phyloP scores from a whole-genome alignment of 371 early-diverging fungal species.

The Syncephalastrum racemosum region DNA sequence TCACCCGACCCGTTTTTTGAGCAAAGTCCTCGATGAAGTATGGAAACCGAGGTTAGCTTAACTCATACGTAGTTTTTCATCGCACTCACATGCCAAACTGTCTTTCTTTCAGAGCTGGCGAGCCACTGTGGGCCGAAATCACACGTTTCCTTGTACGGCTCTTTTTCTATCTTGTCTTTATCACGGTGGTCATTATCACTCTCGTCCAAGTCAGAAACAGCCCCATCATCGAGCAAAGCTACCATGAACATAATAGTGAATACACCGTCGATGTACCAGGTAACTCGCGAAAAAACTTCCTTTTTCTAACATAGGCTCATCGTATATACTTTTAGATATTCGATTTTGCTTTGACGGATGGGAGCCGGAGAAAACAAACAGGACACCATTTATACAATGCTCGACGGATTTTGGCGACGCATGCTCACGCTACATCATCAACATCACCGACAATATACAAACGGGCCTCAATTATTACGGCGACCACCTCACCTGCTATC shows the following conservation, averaged over 20 bases:
- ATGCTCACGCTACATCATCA: constrained; percentile 21
- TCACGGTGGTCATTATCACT: constrained; percentile 16
- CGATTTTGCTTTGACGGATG: constrained; percentile 40
- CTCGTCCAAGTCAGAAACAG: constrained; percentile 31
- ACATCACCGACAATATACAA: constrained; percentile 24
- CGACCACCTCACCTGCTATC: constrained; percentile 16
- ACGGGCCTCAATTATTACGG: constrained; percentile 28
- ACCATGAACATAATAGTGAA: constrained; percentile 15
- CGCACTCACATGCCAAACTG: no score
- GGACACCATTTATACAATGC: constrained; percentile 21
- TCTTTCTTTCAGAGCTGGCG: constrained; percentile 23
- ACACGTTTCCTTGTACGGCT: constrained; percentile 24
- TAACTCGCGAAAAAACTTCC: constrained; percentile 4
- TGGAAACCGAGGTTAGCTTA: constrained; percentile 32
- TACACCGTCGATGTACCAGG: constrained; percentile 29
- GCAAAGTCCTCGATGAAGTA: constrained; percentile 6
- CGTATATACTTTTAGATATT: constrained; percentile 18
- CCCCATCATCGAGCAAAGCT: constrained; percentile 34
- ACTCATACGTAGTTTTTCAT: background rate
- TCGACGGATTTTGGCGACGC: constrained; percentile 31
- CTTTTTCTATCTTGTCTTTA: constrained; percentile 17
- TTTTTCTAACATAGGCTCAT: background rate
- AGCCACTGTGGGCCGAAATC: constrained; percentile 37
- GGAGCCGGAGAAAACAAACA: constrained; percentile 4
- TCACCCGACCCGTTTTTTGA: background rate